These are phyloP conservation scores for Lactifluus hygrophoroides DNA, from an alignment of 768 basidiomycete species.

Conservation along the genomic window DNA sequence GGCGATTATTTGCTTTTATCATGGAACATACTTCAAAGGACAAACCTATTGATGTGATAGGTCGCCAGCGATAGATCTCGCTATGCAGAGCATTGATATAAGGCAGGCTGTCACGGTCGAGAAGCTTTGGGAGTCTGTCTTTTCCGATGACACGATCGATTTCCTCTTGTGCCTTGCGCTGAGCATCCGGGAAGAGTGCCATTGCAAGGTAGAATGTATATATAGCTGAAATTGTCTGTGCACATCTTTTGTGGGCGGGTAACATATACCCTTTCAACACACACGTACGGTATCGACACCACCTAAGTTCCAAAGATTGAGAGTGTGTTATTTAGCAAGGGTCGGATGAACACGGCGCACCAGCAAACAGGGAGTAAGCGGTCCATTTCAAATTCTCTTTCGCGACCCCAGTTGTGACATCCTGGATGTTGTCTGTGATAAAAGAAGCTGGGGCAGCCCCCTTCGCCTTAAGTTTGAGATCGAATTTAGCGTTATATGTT, in stretches of 20 bases:
- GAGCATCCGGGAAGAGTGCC: constrained; percentile 18
- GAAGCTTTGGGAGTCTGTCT: constrained; percentile 15
- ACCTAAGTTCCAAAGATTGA: background rate
- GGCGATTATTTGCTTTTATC: background rate
- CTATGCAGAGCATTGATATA: constrained; percentile 16
- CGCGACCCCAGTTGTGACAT: background rate
- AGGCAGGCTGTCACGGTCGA: constrained; percentile 17
- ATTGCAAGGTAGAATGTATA: constrained; percentile 17
- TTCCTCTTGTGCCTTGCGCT: constrained; percentile 18
- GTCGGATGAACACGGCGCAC: background rate
- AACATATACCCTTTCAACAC: background rate
- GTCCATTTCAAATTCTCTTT: constrained; percentile 1
- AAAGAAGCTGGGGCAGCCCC: constrained; percentile 2
- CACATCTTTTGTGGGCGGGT: background rate
- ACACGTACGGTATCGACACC: constrained; percentile 17
- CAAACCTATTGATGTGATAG: constrained; percentile 10
- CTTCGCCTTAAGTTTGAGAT: background rate
- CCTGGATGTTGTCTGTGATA: constrained; percentile 2
- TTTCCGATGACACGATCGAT: constrained; percentile 19
- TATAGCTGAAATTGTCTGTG: constrained; percentile 10
- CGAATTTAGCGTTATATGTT: background rate
- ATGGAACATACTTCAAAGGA: background rate
- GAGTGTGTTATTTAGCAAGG: background rate
- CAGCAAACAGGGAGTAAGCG: constrained; percentile 8
- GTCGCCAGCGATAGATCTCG: constrained; percentile 20